Conservation (phyloP, 208 protist species). For the Jaenimonas drosophilae region DNA sequence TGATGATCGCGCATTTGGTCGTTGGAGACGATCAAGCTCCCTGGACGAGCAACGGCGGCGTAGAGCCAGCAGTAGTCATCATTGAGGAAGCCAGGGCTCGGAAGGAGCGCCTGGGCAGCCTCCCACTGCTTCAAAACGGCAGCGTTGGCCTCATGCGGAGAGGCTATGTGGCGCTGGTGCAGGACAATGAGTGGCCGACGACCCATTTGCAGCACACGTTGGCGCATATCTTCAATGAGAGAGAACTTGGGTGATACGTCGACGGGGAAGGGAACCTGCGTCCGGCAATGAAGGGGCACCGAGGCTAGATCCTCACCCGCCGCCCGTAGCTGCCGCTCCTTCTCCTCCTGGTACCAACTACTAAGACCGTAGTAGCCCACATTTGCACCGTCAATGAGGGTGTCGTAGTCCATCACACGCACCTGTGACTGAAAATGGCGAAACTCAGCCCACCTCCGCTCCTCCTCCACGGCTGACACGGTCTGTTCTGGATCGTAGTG, state of each 20-base stretch:
- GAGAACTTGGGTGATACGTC: constrained; percentile 80
- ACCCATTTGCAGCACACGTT: constrained; percentile 15
- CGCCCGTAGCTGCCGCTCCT: constrained; percentile 32
- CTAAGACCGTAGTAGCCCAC: constrained; percentile 79
- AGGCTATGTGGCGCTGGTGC: constrained; percentile 63
- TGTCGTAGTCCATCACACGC: constrained; percentile 37
- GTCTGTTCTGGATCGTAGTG: constrained; percentile 44
- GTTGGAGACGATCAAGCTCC: constrained; percentile 59
- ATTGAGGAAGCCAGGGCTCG: constrained; percentile 73
- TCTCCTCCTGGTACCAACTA: constrained; percentile 65
- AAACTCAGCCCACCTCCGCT: constrained; percentile 37
- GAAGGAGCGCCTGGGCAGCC: constrained; percentile 19
- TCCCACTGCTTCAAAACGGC: constrained; percentile 32
- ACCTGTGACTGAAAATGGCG: constrained; percentile 36
- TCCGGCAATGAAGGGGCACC: constrained; percentile 25
- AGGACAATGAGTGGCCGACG: constrained; percentile 59
- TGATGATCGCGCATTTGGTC: constrained; percentile 86
- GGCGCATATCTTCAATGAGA: constrained; percentile 62
- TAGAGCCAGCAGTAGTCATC: constrained; percentile 85
- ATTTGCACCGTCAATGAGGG: constrained; percentile 73
- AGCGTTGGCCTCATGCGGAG: too few species aligned
- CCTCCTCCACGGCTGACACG: constrained; percentile 23
- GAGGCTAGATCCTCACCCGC: constrained; percentile 22
- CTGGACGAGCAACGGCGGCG: constrained; percentile 32
- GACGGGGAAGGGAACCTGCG: constrained; percentile 58